phyloP scores from a whole-genome alignment of 1,284 basidiomycete species.

The Austroboletus novae-zelandiae region DNA sequence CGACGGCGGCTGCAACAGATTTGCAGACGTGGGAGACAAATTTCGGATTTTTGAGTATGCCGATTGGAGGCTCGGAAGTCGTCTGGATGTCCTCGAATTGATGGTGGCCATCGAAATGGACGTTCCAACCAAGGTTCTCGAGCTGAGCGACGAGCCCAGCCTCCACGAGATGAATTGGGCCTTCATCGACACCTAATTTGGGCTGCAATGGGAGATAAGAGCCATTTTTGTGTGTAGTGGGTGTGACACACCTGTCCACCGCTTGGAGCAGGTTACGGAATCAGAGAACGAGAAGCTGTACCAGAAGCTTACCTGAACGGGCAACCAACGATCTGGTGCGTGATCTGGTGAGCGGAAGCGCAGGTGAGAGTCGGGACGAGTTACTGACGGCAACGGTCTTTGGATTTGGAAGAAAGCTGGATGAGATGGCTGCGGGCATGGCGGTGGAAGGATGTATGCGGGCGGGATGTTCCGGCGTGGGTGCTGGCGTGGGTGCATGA shows the following conservation, averaged over 20 bases:
- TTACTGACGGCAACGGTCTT: constrained; percentile 51
- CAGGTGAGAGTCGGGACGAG: background rate
- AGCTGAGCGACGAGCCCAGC: constrained; percentile 83
- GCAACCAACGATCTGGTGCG: constrained; percentile 65
- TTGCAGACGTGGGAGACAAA: constrained; percentile 83
- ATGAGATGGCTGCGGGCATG: constrained; percentile 25
- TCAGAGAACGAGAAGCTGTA: background rate
- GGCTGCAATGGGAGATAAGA: constrained; percentile 41
- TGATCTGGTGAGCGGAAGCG: background rate
- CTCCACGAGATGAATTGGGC: constrained; percentile 83
- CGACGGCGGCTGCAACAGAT: constrained; percentile 77
- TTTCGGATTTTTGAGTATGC: constrained; percentile 85
- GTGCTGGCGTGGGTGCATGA: background rate
- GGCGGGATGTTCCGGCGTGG: constrained; percentile 7
- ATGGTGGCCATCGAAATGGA: constrained; percentile 86
- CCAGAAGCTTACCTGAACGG: constrained; percentile 59
- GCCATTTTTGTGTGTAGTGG: background rate
- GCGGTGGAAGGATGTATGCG: background rate
- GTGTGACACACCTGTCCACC: constrained; percentile 51
- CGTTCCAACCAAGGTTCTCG: constrained; percentile 81
- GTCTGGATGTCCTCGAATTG: constrained; percentile 80
- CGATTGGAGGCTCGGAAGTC: constrained; percentile 75
- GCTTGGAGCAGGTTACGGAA: constrained; percentile 34
- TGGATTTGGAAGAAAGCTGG: constrained; percentile 61
- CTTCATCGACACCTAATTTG: constrained; percentile 85